Evolutionary conservation across 1,139 yeast species (phyloP), one percentile per base, ranked within the genome.

Genomic region (Lodderomyces orthopsilosis): DNA sequence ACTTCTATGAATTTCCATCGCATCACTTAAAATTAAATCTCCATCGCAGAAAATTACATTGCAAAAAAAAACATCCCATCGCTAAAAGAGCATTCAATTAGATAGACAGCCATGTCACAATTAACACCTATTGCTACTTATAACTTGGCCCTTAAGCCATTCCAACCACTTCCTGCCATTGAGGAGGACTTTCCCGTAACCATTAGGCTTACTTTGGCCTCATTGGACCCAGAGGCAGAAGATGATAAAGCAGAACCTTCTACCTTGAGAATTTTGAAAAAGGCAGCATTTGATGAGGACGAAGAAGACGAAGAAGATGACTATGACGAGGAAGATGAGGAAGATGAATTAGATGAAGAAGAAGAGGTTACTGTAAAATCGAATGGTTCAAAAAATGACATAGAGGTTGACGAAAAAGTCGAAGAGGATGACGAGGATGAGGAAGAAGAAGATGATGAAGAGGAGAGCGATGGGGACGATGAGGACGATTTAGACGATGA

Each of bases 131-230:
- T 90, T 65, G 85, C 95, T 52, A 82, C 96, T 23, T 90, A 82
- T 70, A 85, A 85, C 71, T 75, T 89, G 68, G 89, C 87, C 54
- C 78, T 91, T 52, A 74, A 78, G 66, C 98, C 98, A 58, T 93
- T 85, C 62, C 71, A 78, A 55, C 95, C 96, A 53, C 81, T 82
- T 41, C 90, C 91, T 49, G 96, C 97, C 51, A 81, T 86, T 61
- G 86, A 84, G 54, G 85, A 83, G 46, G 95, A 86, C 49, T 83
- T 82, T 63, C 96, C 97, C 43, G 85, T 87, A 53, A 84, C 97
- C 52, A 81, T 93, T 55, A 86, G 95, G 68, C 66, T 93, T 60
- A 91, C 98, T 46, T 79, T 93, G 78, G 98, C 97, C 54, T 95
- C 98, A 47, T 77, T 93, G 59, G 97, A 93, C 68, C 95, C 96